phyloP scores from a whole-genome alignment of 192 early-diverging fungal species.

The Oehlia diaphana region DNA sequence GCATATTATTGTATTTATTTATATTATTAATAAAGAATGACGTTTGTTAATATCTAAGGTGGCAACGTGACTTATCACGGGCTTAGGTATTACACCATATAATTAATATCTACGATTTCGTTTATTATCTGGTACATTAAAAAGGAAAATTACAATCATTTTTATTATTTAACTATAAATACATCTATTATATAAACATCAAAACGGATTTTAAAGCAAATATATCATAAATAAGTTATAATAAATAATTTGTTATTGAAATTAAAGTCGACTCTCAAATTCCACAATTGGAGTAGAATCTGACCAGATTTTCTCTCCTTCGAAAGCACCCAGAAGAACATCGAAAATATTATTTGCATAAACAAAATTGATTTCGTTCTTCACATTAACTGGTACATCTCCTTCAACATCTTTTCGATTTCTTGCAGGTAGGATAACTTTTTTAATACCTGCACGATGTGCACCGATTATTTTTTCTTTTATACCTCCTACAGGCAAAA shows the following conservation, averaged over 20 bases:
- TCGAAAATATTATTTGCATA: slow-evolving; percentile 66
- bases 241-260: neutral
- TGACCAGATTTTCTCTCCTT: slow-evolving; percentile 34
- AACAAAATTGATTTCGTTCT: slow-evolving; percentile 69
- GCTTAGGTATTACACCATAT: too few species aligned
- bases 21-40: too few species aligned
- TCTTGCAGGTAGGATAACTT: slow-evolving; percentile 68
- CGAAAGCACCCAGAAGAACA: slow-evolving; percentile 62
- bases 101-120: too few species aligned
- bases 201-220: too few species aligned
- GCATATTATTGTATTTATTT: too few species aligned
- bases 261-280: slow-evolving; percentile 39
- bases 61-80: too few species aligned
- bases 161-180: too few species aligned
- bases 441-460: slow-evolving; percentile 73
- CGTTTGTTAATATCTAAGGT: too few species aligned
- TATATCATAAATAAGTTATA: too few species aligned
- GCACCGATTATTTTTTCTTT: slow-evolving; percentile 87
- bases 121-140: too few species aligned
- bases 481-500: slow-evolving; percentile 83
- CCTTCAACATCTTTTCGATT: slow-evolving; percentile 71
- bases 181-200: too few species aligned
- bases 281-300: slow-evolving; percentile 24
- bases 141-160: too few species aligned
- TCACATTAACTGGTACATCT: slow-evolving; percentile 69